Conservation (phyloP, 2,329 filamentous ascomycete species). For the Pseudocercospora eumusae region DNA sequence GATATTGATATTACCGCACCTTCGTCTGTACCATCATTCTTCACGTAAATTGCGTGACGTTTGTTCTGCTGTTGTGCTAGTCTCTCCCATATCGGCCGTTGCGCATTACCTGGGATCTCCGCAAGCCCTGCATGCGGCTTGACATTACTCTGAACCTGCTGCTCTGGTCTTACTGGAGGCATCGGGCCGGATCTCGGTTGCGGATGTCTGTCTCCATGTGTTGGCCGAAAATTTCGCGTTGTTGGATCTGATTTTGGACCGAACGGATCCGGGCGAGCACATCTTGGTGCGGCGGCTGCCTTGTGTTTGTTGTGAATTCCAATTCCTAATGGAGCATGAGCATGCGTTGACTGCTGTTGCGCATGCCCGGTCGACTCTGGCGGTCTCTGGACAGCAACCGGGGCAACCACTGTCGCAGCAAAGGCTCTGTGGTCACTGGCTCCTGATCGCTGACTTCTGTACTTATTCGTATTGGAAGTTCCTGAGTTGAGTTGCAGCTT, state of each 20-base stretch:
- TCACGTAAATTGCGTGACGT: neutral
- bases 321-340: neutral
- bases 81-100: neutral
- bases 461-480: neutral
- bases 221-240: constrained; percentile 8
- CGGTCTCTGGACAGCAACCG: constrained; percentile 4
- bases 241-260: constrained; percentile 12
- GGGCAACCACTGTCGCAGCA: neutral
- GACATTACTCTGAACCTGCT: neutral
- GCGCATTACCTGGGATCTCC: neutral
- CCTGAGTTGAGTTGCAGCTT: neutral
- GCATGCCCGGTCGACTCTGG: constrained; percentile 1
- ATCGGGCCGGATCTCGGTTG: neutral
- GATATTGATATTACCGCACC: neutral
- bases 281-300: neutral
- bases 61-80: neutral
- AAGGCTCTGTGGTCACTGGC: neutral
- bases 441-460: neutral
- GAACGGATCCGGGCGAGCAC: constrained; percentile 16
- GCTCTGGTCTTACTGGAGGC: neutral
- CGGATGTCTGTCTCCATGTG: neutral
- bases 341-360: neutral
- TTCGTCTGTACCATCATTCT: neutral
- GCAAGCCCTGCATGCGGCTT: neutral
- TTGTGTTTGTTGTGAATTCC: neutral